phyloP scores from a whole-genome alignment of 176 grass and related monocot species.

The Lolium rigidum region DNA sequence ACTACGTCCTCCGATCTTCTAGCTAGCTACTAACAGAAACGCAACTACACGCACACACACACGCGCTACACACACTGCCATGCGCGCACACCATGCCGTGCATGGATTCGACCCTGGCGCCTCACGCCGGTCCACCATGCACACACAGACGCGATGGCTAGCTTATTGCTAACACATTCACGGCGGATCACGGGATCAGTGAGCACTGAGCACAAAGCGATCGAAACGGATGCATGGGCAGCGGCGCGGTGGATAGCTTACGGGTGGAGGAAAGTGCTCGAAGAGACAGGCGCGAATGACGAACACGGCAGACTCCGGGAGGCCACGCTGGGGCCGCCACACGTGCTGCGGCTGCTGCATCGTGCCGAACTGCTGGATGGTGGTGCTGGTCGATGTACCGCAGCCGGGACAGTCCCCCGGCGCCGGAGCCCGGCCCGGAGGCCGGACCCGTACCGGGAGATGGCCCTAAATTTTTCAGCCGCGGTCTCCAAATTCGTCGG shows the following conservation, averaged over 20 bases:
- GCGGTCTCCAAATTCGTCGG: too few species aligned
- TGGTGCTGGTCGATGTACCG: conserved; percentile 85
- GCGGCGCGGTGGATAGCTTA: conserved; percentile 34
- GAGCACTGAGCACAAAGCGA: not conserved
- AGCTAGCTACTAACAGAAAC: too few species aligned
- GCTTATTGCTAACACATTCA: too few species aligned
- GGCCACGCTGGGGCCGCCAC: conserved; percentile 77
- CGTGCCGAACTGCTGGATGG: conserved; percentile 94
- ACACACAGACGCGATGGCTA: too few species aligned
- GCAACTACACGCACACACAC: too few species aligned
- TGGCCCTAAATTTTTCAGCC: too few species aligned
- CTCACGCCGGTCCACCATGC: too few species aligned
- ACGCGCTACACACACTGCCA: too few species aligned
- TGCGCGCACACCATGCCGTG: too few species aligned
- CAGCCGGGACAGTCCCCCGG: conserved; percentile 68
- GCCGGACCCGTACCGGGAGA: too few species aligned
- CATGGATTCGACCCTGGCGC: too few species aligned
- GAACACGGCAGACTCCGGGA: conserved; percentile 87
- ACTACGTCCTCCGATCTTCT: too few species aligned
- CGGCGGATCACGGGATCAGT: not conserved
- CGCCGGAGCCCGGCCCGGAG: conserved; percentile 5
- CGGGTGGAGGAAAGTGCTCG: conserved; percentile 89
- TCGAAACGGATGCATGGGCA: not conserved
- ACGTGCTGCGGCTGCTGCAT: conserved; percentile 79
- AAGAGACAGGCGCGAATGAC: conserved; percentile 88